Evolutionary conservation across 495 filamentous ascomycete species (phyloP).

Genomic region (Lichenothelia convexa): DNA sequence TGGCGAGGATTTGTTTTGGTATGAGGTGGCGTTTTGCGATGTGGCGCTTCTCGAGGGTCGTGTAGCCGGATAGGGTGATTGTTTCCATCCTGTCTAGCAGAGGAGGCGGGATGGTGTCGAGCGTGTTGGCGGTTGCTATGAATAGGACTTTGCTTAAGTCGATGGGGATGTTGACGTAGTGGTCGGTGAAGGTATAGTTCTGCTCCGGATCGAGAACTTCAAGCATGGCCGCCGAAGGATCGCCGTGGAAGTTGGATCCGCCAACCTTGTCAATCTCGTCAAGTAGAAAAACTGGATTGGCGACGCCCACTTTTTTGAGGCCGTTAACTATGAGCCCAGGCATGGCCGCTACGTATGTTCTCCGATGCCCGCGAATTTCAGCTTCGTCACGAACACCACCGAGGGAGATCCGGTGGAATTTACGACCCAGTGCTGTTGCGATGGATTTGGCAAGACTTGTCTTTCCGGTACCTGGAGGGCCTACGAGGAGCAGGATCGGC

Average conservation of each 20-base stretch:
- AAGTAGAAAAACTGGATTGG: constrained; percentile 89
- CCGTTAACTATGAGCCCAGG: constrained; percentile 89
- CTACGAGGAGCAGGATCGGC: constrained; percentile 83
- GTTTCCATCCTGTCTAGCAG: constrained; percentile 97
- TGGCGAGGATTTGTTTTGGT: constrained; percentile 72
- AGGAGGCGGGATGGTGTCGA: constrained; percentile 87
- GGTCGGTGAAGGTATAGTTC: constrained; percentile 85
- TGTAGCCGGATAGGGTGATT: constrained; percentile 83
- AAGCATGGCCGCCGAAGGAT: constrained; percentile 96
- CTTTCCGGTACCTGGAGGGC: constrained; percentile 91
- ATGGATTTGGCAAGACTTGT: constrained; percentile 90
- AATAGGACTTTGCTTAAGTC: constrained; percentile 94
- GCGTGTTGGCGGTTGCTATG: constrained; percentile 93
- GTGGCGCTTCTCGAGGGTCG: constrained; percentile 91
- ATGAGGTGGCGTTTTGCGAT: constrained; percentile 87
- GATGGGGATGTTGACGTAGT: constrained; percentile 92
- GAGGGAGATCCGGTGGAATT: constrained; percentile 94
- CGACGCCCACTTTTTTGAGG: constrained; percentile 86
- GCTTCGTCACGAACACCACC: constrained; percentile 94
- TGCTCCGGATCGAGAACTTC: constrained; percentile 98
- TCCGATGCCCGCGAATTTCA: constrained; percentile 86
- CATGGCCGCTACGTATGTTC: constrained; percentile 98
- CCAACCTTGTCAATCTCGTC: constrained; percentile 99
- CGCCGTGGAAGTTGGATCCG: constrained; percentile 79
- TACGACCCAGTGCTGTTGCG: constrained; percentile 74